phyloP scores from a whole-genome alignment of 805 yeast species.

The Nakazawaea anatomiae region DNA sequence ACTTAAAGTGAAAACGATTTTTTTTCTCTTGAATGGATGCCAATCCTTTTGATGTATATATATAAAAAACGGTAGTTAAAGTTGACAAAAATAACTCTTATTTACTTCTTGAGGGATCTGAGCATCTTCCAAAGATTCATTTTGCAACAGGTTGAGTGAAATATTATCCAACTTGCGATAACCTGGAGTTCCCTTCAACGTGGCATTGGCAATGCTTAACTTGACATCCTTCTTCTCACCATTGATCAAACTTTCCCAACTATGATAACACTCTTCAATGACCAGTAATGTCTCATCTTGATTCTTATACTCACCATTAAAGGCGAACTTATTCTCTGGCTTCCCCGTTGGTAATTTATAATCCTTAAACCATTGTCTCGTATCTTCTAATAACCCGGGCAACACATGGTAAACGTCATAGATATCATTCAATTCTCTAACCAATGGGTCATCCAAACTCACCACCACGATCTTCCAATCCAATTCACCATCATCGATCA shows the following conservation, averaged over 20 bases:
- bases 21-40: too few relatives aligned
- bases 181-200: conserved; percentile 27
- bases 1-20: too few relatives aligned
- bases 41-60: too few relatives aligned
- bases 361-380: conserved; percentile 75
- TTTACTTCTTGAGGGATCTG: conserved; percentile 34
- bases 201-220: conserved; percentile 34
- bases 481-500: conserved; percentile 90
- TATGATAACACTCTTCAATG: conserved; percentile 56
- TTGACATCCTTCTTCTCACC: conserved; percentile 30
- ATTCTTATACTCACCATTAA: conserved; percentile 60
- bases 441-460: conserved; percentile 60
- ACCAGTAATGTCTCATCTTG: conserved; percentile 53
- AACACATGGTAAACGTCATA: conserved; percentile 60
- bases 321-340: conserved; percentile 69
- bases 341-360: conserved; percentile 83
- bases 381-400: conserved; percentile 67
- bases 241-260: conserved; percentile 58
- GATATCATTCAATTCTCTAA: conserved; percentile 52
- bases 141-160: conserved; percentile 12
- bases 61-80: not conserved
- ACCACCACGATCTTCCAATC: conserved; percentile 90
- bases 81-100: conserved; percentile 24
- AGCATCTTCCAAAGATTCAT: conserved; percentile 21
- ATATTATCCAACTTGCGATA: conserved; percentile 17